These are phyloP conservation scores for Malassezia dermatis DNA, from an alignment of 1,284 basidiomycete species.

Conservation along the genomic window DNA sequence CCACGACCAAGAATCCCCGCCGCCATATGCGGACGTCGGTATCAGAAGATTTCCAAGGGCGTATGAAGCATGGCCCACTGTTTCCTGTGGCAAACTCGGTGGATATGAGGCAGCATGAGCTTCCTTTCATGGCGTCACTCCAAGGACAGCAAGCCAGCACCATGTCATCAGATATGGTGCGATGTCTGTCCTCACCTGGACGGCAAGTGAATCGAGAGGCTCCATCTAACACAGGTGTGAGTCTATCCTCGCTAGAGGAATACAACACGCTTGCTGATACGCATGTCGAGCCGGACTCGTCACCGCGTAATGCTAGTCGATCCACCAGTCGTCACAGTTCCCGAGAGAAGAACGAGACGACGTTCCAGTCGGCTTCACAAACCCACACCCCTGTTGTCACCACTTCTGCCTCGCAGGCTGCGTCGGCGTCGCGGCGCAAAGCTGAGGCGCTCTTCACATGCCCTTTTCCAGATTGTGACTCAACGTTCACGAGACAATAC, in stretches of 20 bases:
- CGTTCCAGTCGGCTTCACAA: slow-evolving; percentile 11
- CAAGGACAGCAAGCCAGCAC: neutral
- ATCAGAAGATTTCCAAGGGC: slow-evolving; percentile 12
- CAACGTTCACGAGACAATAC: slow-evolving; percentile 58
- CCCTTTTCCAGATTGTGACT: slow-evolving; percentile 86
- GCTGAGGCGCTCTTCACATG: slow-evolving; percentile 85
- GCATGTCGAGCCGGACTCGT: neutral
- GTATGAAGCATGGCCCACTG: neutral
- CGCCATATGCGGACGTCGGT: slow-evolving; percentile 12
- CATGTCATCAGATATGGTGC: neutral
- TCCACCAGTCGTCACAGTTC: neutral
- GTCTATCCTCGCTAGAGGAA: neutral
- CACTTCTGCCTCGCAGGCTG: slow-evolving; percentile 82
- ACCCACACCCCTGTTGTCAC: slow-evolving; percentile 55
- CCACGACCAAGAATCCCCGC: neutral
- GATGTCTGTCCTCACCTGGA: neutral
- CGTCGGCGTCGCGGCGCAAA: slow-evolving; percentile 73
- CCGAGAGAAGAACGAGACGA: neutral
- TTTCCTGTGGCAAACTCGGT: neutral
- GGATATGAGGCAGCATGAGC: neutral
- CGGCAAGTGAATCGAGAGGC: neutral
- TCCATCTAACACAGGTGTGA: neutral
- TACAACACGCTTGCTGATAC: neutral
- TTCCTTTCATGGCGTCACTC: neutral
- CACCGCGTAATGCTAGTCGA: neutral